Base-by-base conservation (phyloP, 1,139 yeast species). In the Nakaseomyces glabratus region DNA sequence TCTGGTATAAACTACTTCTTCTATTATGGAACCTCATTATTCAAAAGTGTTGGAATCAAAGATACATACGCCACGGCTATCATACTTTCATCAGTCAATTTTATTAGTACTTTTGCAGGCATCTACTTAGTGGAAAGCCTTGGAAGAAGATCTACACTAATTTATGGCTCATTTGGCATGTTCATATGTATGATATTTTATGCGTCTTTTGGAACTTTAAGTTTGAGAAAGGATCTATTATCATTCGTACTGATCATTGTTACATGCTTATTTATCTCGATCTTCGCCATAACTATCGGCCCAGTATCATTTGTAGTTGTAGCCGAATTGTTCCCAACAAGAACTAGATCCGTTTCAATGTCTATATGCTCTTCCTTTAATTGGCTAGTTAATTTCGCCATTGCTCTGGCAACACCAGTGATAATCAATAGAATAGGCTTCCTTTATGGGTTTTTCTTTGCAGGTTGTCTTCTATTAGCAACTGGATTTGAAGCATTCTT, bases 211-310 rank as follows among this genome's bases (percentile, higher is more conserved):
- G 93, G 93, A 39, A 62, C 77, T 4, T 63, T 66, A 37, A 57
- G 63, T 31, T 57, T 67, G 55, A 39, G 46, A 36, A 28, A 46
- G 60, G 49, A 52, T 26, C 60, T 74, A 35, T 71, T 76, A 32
- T 88, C 88, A 48, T 60, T 69, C 46, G 77, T 75, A 22, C 71
- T 75, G 90, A 80, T 84, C 57, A 71, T 74, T 52, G 68, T 82
- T 40, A 74, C 90, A 14, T 79, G 90, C 61, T 57, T 80, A 44
- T 84, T 71, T 65, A 77, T 84, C 42, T 68, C 76, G 62, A 76
- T 71, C 60, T 84, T 82, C 58, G 93, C 94, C 17, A 66, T 77
- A 24, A 76, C 93, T 7, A 79, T 93, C 84, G 95, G 90, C 29
- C 93, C 94, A 42, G 76, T 81, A 47, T 76, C 80, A 26, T 82